A percentile compares a stretch with the other conserved stretches of the same genome.
Conservation (phyloP, 2,329 filamentous ascomycete species). For the Penicillium frequentans region DNA sequence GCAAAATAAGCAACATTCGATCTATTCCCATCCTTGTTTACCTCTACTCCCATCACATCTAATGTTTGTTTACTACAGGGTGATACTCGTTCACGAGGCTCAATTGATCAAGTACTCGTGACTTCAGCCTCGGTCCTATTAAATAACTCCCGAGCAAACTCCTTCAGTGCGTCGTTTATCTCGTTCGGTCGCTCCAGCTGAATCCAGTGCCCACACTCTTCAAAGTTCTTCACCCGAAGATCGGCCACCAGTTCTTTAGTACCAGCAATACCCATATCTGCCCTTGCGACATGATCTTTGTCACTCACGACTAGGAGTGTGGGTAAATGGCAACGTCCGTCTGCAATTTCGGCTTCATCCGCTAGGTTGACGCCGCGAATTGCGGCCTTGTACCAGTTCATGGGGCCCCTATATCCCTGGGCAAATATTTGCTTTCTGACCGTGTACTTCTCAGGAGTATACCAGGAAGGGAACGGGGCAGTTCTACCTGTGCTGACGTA, state of each 20-base stretch:
- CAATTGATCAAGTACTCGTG: background rate
- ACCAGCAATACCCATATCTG: background rate
- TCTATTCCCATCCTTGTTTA: too few relatives aligned
- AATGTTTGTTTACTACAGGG: too few relatives aligned
- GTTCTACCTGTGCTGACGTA: background rate
- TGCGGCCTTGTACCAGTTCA: background rate
- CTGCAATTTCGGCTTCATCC: background rate
- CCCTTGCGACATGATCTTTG: background rate
- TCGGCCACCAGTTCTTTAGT: background rate
- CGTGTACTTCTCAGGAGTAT: background rate
- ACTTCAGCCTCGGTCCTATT: background rate
- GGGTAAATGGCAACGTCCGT: background rate
- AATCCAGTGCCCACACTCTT: background rate
- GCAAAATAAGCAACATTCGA: too few relatives aligned
- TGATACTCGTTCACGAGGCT: background rate
- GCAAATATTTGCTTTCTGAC: background rate
- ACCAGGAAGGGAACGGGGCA: background rate
- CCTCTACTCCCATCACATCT: too few relatives aligned
- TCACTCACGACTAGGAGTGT: background rate
- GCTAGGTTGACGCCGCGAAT: background rate
- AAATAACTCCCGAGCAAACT: background rate
- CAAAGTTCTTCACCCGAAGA: background rate
- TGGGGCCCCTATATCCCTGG: background rate
- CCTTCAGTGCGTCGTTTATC: background rate
- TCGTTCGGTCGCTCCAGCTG: background rate